Percentiles rank a stretch among this genome's conserved stretches.
Conservation (phyloP, 108 stramenopile genomes). For the Fistulifera pelliculosa region DNA sequence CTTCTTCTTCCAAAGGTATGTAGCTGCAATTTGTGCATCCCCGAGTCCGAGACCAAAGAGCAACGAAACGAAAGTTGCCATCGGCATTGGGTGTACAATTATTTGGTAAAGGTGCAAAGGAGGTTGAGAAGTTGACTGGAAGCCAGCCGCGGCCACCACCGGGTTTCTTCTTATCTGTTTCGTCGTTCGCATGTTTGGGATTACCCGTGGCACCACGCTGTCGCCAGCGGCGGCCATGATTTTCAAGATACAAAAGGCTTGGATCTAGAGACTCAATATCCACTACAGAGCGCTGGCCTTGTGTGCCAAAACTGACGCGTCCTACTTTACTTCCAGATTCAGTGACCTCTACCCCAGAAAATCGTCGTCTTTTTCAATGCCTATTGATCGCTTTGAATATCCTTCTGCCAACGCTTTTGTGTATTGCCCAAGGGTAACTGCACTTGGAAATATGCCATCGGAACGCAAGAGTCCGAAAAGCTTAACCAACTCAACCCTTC, state of each 20-base stretch:
- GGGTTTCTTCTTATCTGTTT: constrained; percentile 6
- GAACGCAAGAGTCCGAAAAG: constrained; percentile 68
- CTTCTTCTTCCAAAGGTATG: constrained; percentile 79
- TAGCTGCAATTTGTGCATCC: constrained; percentile 62
- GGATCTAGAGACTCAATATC: constrained; percentile 33
- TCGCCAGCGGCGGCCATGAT: constrained; percentile 66
- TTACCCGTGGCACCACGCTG: constrained; percentile 10
- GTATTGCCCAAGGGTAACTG: constrained; percentile 82
- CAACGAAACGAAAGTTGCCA: constrained; percentile 31
- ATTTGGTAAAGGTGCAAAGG: constrained; percentile 28
- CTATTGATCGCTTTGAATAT: constrained; percentile 49
- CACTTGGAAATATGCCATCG: constrained; percentile 78
- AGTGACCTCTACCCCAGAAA: constrained; percentile 8
- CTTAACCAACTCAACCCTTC: constrained; percentile 64
- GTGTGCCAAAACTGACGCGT: neutral
- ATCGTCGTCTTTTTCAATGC: constrained; percentile 21
- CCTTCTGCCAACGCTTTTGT: constrained; percentile 82
- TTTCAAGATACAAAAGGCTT: constrained; percentile 42
- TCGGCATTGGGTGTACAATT: neutral
- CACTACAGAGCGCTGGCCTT: constrained; percentile 18
- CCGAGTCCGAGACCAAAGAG: constrained; percentile 68
- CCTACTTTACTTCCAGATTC: constrained; percentile 6
- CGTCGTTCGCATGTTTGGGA: neutral
- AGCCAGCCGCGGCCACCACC: constrained; percentile 37
- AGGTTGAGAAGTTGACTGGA: constrained; percentile 62